Conservation (phyloP, 371 early-diverging fungal genomes). For the Umbelopsis sp. region DNA sequence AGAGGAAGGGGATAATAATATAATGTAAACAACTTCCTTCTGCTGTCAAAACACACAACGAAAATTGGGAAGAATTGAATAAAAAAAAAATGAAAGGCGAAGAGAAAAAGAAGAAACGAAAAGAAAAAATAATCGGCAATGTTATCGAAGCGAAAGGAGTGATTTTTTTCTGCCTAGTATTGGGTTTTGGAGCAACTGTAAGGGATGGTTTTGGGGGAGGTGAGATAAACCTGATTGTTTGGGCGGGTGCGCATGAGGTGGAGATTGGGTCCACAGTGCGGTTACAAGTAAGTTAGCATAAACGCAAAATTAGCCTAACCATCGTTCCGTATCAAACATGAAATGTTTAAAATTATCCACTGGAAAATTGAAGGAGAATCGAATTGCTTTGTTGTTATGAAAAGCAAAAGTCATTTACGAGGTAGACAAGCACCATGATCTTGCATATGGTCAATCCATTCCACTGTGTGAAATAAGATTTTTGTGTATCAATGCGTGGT, state of each 20-base stretch:
- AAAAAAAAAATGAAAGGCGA: neutral
- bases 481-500: conserved; percentile 13
- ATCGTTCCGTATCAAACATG: no score
- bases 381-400: neutral
- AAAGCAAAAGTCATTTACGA: neutral
- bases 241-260: conserved; percentile 16
- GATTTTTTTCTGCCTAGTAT: conserved; percentile 18
- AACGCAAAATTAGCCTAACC: no score
- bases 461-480: conserved; percentile 14
- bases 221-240: conserved; percentile 3
- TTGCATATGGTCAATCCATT: neutral
- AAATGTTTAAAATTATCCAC: no score
- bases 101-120: conserved; percentile 20
- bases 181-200: conserved; percentile 15
- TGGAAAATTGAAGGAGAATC: no score
- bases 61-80: conserved; percentile 8
- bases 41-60: conserved; percentile 12
- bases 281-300: neutral
- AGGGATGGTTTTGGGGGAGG: conserved; percentile 17
- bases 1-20: neutral
- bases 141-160: conserved; percentile 21
- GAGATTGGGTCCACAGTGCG: conserved; percentile 4
- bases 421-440: neutral
- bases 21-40: neutral
- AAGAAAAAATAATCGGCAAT: conserved; percentile 12